Conservation (phyloP, 2,329 filamentous ascomycete genomes). For the Arachnomyces sp. region DNA sequence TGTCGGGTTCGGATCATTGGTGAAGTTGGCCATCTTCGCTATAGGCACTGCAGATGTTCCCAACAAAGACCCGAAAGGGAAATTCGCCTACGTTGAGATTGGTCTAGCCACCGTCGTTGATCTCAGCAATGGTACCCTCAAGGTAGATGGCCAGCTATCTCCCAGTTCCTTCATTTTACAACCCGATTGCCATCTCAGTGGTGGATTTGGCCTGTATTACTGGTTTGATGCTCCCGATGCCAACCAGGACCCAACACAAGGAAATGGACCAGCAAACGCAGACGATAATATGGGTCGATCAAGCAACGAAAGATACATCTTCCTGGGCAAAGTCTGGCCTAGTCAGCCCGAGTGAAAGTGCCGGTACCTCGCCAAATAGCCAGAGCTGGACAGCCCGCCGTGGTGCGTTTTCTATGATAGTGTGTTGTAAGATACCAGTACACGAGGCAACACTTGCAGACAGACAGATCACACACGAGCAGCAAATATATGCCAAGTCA, state of each 20-base stretch:
- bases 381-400: too few relatives aligned
- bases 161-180: constrained; percentile 35
- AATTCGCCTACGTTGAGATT: constrained; percentile 32
- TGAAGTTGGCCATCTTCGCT: constrained; percentile 30
- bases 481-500: constrained; percentile 7
- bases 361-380: too few relatives aligned
- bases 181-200: constrained; percentile 34
- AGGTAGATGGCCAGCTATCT: constrained; percentile 32
- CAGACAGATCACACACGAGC: too few relatives aligned
- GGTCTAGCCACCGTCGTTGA: constrained; percentile 29
- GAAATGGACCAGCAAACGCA: too few relatives aligned
- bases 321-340: too few relatives aligned
- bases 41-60: constrained; percentile 25
- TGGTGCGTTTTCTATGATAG: constrained; percentile 1
- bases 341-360: too few relatives aligned
- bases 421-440: constrained; percentile 7
- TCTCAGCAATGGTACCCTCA: constrained; percentile 27
- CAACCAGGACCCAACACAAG: neutral
- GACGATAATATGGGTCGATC: constrained; percentile 36
- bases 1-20: constrained; percentile 22
- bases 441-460: neutral
- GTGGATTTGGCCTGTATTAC: constrained; percentile 35
- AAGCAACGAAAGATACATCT: too few relatives aligned
- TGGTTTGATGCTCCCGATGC: constrained; percentile 26
- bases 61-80: constrained; percentile 1